A percentile compares a stretch with the other conserved stretches of the same genome.
Conservation (phyloP, 306 rosid genomes). For the Cicer arietinum region DNA sequence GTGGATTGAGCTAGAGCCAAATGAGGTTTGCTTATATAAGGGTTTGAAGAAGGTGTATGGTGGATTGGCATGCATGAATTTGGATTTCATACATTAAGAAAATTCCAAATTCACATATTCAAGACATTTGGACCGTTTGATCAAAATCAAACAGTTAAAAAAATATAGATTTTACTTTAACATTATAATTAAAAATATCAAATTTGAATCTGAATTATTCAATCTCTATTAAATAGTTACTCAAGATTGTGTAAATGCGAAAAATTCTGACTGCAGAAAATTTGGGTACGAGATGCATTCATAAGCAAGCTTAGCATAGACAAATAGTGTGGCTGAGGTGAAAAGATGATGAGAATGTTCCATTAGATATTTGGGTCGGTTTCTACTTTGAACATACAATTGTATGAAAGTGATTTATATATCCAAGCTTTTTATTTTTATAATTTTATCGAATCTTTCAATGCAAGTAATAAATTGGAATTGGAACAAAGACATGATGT, state of each 20-base stretch:
- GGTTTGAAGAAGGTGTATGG: slow-evolving; percentile 35
- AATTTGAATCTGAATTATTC: too few relatives aligned
- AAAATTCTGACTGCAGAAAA: too few relatives aligned
- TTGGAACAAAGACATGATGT: slow-evolving; percentile 46
- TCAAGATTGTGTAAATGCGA: too few relatives aligned
- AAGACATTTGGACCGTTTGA: too few relatives aligned
- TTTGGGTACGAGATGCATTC: background rate
- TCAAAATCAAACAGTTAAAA: too few relatives aligned
- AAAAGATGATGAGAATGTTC: slow-evolving; percentile 52
- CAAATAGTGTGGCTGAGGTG: slow-evolving; percentile 42
- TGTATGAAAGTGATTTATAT: slow-evolving; percentile 46
- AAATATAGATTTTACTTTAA: too few relatives aligned
- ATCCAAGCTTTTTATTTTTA: slow-evolving; percentile 17
- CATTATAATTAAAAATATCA: too few relatives aligned
- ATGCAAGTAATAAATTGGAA: slow-evolving; percentile 40
- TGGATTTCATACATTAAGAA: too few relatives aligned
- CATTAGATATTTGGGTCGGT: slow-evolving; percentile 53
- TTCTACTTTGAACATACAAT: slow-evolving; percentile 47
- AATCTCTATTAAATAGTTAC: too few relatives aligned
- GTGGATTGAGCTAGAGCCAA: slow-evolving; percentile 9
- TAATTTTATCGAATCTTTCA: slow-evolving; percentile 50
- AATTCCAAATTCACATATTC: too few relatives aligned
- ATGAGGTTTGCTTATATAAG: slow-evolving; percentile 61
- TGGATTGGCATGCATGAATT: background rate
- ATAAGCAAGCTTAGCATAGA: background rate